Base-by-base conservation (phyloP, 2,329 filamentous ascomycete species). In the Dothistroma septosporum region DNA sequence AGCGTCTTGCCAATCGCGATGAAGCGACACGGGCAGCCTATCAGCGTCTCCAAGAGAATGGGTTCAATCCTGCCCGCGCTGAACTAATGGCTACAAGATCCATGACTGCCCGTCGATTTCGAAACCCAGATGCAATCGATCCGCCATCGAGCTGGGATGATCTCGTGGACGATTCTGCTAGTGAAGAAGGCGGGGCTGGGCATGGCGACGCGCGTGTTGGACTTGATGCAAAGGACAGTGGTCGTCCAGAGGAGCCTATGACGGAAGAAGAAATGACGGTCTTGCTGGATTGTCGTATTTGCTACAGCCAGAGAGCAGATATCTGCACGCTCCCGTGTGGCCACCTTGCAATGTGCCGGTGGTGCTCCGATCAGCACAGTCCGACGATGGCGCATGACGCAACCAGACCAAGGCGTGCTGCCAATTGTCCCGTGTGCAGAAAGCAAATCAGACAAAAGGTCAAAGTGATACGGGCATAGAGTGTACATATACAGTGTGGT, bases 281-380 rank as follows among this genome's bases (percentile, higher is more conserved):
- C 44, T 79, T 77, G 33, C 69, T 85, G 31, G 77, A 81, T 47
- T 85, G 82, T 64, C 78, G 80, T 61, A 76, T 83, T 19, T 85
- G 82, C 67, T 81, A 82, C 65, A 75, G 75, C 10, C 82, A 84
- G 66, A 53, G 80, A 1, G 79, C 82, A 0, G 79, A 83, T 61
- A 79, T 79, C 7, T 81, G 79, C 1, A 72, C 82, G 19, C 65
- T 84, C 37, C 82, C 82, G 0, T 85, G 82, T 61, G 82, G 82
- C 0, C 82, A 84, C 68, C 75, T 83, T 62, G 76, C 80, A 35
- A 80, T 84, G 75, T 84, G 82, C 66, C 72, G 76, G 44, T 84
- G 81, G 81, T 84, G 82, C 64, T 80, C 80, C 2, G 79, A 82
- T 54, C 76, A 80, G 54, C 76, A 79, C 49, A 75, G 80, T 35